phyloP scores from a whole-genome alignment of 768 basidiomycete genomes.

The Pulveroboletus ravenelii region DNA sequence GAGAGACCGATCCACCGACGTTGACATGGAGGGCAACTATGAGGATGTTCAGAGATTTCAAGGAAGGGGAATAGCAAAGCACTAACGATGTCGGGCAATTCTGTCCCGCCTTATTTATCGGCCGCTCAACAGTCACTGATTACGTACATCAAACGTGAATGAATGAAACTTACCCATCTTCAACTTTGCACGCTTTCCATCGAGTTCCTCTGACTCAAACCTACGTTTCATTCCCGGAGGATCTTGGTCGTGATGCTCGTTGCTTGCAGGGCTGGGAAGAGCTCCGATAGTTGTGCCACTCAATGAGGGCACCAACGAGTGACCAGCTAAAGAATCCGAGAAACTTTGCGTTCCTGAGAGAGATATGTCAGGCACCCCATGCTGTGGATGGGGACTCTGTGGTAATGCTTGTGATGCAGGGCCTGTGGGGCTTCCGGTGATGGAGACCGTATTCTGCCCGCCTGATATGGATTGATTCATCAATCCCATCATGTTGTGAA shows the following conservation, averaged over 20 bases:
- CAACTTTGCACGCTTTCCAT: conserved; percentile 65
- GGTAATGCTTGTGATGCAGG: conserved; percentile 26
- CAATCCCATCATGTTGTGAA: conserved; percentile 22
- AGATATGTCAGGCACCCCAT: conserved; percentile 17
- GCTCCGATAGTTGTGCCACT: conserved; percentile 10
- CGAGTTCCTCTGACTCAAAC: conserved; percentile 58
- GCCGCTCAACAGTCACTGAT: conserved; percentile 21
- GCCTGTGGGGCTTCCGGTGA: conserved; percentile 23
- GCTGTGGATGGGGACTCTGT: conserved; percentile 29
- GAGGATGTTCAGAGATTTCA: conserved; percentile 9
- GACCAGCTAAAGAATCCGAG: conserved; percentile 22
- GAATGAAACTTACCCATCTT: conserved; percentile 56
- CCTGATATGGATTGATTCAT: conserved; percentile 23
- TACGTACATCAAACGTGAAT: conserved; percentile 23
- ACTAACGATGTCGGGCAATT: conserved; percentile 49
- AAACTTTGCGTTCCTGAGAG: conserved; percentile 23
- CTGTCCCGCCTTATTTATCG: conserved; percentile 33
- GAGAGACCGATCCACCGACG: conserved; percentile 14
- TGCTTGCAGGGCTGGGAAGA: conserved; percentile 7
- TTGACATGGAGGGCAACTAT: conserved; percentile 18
- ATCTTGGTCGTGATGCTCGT: conserved; percentile 50
- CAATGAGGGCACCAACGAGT: conserved; percentile 16
- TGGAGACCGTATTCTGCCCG: conserved; percentile 17
- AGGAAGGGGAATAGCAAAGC: conserved; percentile 8
- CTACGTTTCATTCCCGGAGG: conserved; percentile 69